Percentiles rank a stretch among this genome's conserved stretches.
phyloP scores from a whole-genome alignment of 2,329 filamentous ascomycete species.

The Xylariaceae sp. region DNA sequence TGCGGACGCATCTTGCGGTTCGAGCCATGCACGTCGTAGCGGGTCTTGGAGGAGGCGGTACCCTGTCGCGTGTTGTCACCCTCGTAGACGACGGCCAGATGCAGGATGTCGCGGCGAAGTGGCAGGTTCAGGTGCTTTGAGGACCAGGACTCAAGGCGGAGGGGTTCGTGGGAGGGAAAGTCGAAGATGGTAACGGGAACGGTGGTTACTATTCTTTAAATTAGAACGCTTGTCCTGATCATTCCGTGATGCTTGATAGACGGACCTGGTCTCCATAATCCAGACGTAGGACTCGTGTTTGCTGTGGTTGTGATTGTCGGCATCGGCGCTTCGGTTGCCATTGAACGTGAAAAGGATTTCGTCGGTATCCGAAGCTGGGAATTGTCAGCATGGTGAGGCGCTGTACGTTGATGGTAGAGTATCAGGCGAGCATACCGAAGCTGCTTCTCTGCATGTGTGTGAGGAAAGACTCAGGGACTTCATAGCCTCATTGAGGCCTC shows the following conservation, averaged over 20 bases:
- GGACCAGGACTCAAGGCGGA: constrained; percentile 72
- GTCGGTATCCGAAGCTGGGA: constrained; percentile 23
- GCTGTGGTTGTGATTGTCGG: constrained; percentile 33
- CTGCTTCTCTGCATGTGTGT: constrained; percentile 34
- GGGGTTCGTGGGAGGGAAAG: constrained; percentile 86
- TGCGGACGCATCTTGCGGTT: constrained; percentile 77
- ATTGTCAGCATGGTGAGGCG: constrained; percentile 5
- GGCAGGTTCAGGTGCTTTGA: constrained; percentile 81
- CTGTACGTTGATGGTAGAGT: no score
- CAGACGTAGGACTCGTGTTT: constrained; percentile 28
- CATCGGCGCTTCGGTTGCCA: constrained; percentile 49
- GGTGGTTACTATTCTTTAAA: constrained; percentile 44
- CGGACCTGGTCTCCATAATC: constrained; percentile 43
- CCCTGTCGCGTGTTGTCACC: constrained; percentile 84
- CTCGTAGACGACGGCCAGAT: constrained; percentile 89
- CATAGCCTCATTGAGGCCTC: constrained; percentile 50
- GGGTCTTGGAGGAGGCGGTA: constrained; percentile 77
- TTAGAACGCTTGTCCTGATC: background rate
- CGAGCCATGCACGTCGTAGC: constrained; percentile 79
- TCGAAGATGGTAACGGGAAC: constrained; percentile 83
- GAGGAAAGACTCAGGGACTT: constrained; percentile 43
- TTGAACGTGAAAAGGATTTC: constrained; percentile 44
- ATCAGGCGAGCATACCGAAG: constrained; percentile 20
- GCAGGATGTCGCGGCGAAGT: constrained; percentile 84
- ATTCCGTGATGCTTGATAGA: background rate